These are phyloP conservation scores for Cystobasidiopsis lactophilus DNA, from an alignment of 768 basidiomycete species.

Conservation along the genomic window DNA sequence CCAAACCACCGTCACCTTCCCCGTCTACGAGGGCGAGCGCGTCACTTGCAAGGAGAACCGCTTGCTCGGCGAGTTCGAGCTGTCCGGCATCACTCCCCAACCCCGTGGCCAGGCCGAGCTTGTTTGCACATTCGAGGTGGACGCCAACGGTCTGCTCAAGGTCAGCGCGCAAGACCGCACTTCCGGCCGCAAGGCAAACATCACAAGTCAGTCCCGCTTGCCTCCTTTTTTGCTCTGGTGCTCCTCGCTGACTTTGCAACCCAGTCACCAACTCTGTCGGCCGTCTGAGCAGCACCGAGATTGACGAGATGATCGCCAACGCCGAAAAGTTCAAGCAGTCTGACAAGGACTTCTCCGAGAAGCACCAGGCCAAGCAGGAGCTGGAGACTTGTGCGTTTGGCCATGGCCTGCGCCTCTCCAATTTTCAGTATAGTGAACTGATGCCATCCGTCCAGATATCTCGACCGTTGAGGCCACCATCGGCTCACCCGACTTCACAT, in stretches of 20 bases:
- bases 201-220: constrained; percentile 15
- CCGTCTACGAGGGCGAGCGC: constrained; percentile 99
- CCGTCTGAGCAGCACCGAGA: constrained; percentile 88
- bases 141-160: constrained; percentile 97
- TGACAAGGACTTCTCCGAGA: constrained; percentile 83
- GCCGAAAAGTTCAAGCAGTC: constrained; percentile 92
- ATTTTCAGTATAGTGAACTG: not conserved
- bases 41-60: constrained; percentile 99
- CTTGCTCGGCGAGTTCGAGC: constrained; percentile 97
- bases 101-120: constrained; percentile 98
- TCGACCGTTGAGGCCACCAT: constrained; percentile 93
- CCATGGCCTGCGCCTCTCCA: not conserved
- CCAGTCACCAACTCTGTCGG: constrained; percentile 95
- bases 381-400: constrained; percentile 43
- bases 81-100: constrained; percentile 97
- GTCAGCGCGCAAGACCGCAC: constrained; percentile 96
- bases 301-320: constrained; percentile 99
- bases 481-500: constrained; percentile 83
- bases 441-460: constrained; percentile 34
- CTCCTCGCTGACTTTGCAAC: not conserved
- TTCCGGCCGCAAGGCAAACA: constrained; percentile 85
- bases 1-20: constrained; percentile 99
- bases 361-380: constrained; percentile 94
- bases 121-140: constrained; percentile 97
- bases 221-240: not conserved